Evolutionary conservation across 257 asterid species (phyloP).

Genomic region (Henckelia pumila): DNA sequence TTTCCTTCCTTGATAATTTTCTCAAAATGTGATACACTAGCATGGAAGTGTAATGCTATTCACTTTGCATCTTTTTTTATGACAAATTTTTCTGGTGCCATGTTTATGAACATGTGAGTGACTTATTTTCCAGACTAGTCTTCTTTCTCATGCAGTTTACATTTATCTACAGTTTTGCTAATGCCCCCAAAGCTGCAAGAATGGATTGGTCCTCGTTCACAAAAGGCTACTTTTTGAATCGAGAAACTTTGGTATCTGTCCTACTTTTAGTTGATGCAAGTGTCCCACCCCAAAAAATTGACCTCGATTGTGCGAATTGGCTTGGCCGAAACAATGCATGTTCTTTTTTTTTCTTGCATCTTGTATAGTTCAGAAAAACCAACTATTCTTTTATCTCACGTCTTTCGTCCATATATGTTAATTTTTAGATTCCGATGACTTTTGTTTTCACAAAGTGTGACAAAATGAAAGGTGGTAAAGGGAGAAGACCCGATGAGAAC

Average conservation of each 20-base stretch:
- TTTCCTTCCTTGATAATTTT: not conserved
- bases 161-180: conserved; percentile 66
- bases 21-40: not conserved
- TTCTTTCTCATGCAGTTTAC: conserved; percentile 12
- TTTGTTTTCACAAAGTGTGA: conserved; percentile 88
- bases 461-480: conserved; percentile 74
- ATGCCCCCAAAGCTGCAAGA: conserved; percentile 86
- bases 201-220: conserved; percentile 96
- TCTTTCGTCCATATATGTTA: not conserved
- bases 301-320: conserved; percentile 98
- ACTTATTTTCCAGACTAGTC: not conserved
- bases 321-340: conserved; percentile 85
- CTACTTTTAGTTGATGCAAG: conserved; percentile 88
- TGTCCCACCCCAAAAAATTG: conserved; percentile 92
- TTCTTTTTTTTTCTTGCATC: conserved; percentile 13
- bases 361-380: not conserved
- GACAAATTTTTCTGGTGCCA: not conserved
- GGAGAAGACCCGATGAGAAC: conserved; percentile 76
- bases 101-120: not conserved
- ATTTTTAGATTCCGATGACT: conserved; percentile 74
- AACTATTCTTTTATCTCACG: not conserved
- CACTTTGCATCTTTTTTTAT: conserved; percentile 1
- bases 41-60: not conserved
- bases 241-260: conserved; percentile 74
- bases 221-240: conserved; percentile 80